A percentile compares a stretch with the other conserved stretches of the same genome.
Conservation (phyloP, 179 eudicot genomes). For the Heliamphora pulchella region DNA sequence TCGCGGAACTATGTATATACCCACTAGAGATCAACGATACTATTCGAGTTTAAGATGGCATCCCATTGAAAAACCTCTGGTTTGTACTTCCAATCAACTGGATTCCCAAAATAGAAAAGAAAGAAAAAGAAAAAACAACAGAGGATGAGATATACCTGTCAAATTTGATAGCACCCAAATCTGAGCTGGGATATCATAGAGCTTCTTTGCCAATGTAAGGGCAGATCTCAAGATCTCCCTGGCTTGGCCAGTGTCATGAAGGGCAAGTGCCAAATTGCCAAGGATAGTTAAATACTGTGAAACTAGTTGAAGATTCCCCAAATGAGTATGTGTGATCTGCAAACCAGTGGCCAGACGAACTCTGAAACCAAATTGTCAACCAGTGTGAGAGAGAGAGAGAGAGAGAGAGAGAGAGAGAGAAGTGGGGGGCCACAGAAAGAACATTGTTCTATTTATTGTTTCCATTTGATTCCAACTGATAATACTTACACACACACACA, state of each 20-base stretch:
- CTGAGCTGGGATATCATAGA: constrained; percentile 85
- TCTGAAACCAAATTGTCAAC: constrained; percentile 37
- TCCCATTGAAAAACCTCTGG: not conserved
- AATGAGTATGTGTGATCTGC: constrained; percentile 66
- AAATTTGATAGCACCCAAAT: constrained; percentile 84
- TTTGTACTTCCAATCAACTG: not conserved
- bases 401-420: not conserved
- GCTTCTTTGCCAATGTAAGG: constrained; percentile 93
- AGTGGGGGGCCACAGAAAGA: not conserved
- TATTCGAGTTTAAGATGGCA: not conserved
- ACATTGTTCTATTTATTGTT: not conserved
- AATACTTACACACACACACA: too few species aligned
- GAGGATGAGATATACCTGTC: constrained; percentile 41
- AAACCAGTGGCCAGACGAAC: constrained; percentile 83
- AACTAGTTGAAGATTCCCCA: constrained; percentile 96
- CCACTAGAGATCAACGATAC: not conserved
- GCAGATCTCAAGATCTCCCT: constrained; percentile 90
- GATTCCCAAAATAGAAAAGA: not conserved
- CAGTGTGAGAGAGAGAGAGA: not conserved
- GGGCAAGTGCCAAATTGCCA: constrained; percentile 90
- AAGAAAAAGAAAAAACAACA: not conserved
- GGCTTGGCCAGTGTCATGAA: constrained; percentile 89
- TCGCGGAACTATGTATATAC: not conserved
- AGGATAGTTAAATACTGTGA: constrained; percentile 92
- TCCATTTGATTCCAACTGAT: not conserved